Evolutionary conservation across 139 green algal genomes (phyloP).

Genomic region (Closterium sp.): DNA sequence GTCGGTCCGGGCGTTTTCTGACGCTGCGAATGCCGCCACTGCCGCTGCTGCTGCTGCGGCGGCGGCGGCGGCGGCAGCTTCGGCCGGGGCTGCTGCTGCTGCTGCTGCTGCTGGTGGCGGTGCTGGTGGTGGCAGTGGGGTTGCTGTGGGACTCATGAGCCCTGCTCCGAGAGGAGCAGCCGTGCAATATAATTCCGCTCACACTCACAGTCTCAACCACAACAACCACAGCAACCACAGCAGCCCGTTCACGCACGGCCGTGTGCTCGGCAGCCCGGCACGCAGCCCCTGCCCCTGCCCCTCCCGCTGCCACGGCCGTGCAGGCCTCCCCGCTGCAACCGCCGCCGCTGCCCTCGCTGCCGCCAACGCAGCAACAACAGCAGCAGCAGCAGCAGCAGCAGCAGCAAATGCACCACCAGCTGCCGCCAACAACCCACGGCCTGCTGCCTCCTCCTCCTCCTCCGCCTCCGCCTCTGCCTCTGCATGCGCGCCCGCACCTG

Average conservation of each 20-base stretch:
- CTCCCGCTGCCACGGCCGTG: background rate
- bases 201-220: background rate
- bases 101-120: constrained; percentile 8
- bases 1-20: background rate
- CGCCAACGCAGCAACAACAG: no score
- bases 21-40: background rate
- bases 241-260: background rate
- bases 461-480: background rate
- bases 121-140: constrained; percentile 7
- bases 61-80: background rate
- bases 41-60: background rate
- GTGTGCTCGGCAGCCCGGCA: background rate
- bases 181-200: background rate
- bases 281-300: background rate
- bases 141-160: background rate
- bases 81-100: background rate
- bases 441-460: background rate
- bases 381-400: no score
- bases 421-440: background rate
- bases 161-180: background rate
- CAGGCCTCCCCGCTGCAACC: background rate
- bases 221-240: background rate
- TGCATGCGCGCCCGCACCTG: background rate
- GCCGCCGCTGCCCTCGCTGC: background rate
- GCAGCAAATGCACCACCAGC: background rate